Evolutionary conservation across 2,329 filamentous ascomycete genomes (phyloP), one percentile per base, ranked within the genome.

Genomic region (Lachnum nothofagi): DNA sequence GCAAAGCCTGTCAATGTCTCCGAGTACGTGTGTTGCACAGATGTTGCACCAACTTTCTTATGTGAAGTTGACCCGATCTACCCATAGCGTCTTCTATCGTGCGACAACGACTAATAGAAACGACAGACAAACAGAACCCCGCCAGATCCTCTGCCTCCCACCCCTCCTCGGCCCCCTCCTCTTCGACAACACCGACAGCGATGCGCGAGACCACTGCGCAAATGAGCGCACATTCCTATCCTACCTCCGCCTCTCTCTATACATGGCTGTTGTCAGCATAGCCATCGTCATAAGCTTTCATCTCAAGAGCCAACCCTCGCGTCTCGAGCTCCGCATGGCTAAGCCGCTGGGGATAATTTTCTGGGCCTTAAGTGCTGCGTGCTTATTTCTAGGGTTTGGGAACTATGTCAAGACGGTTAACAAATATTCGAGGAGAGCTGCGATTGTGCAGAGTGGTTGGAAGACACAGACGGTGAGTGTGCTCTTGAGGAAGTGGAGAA

Each of bases 201-300:
- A 86, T 63, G 82, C 82, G 3, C 55, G 81, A 35, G 76, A 79
- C 57, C 72, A 78, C 49, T 73, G 78, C 27, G 76, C 76, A 17
- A 72, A 71, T 38, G 76, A 79, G 59, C 70, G 75, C 42, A 67
- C 56, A 12, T 59, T 58, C 44, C 58, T 61, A 48, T 59, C 54
- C 35, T 60, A 59, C 46, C 54, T 60, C 24, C 54, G 55, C 2
- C 54, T 60, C n/a, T 52, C 50, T 25, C 80, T 95, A 60, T 95
- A 95, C 71, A 91, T 97, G 79, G 83, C 89, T 56, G 76, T 98
- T 44, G 89, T 97, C 7, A 82, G 88, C 23, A 80, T 95, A 25
- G 91, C 93, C 43, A 95, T 98, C 58, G 83, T 95, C 8, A 76
- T 96, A 43, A 95, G 88, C 12, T 98, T 98, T 67, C 91, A 98